Conservation (phyloP, 331 rosid species). For the Spiraea crenata region DNA sequence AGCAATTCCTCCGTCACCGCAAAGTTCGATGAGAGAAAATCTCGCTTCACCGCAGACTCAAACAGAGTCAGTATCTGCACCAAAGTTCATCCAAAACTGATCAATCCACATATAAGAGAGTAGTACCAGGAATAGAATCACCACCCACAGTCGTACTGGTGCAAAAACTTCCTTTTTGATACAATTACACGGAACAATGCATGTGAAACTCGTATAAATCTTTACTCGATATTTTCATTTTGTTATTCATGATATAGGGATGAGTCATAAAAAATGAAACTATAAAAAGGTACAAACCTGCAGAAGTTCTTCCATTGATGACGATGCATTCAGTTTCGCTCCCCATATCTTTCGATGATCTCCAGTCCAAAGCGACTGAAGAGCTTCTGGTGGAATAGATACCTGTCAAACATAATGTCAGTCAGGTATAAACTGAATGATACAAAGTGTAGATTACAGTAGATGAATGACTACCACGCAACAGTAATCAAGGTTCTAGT, state of each 20-base stretch:
- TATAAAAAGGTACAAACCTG: constrained; percentile 50
- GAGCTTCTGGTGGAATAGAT: constrained; percentile 74
- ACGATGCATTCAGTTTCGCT: constrained; percentile 58
- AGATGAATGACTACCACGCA: constrained; percentile 16
- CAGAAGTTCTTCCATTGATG: constrained; percentile 67
- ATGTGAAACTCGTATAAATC: not conserved
- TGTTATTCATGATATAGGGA: constrained; percentile 21
- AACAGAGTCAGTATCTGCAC: constrained; percentile 67
- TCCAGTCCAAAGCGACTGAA: constrained; percentile 68
- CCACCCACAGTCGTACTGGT: not conserved
- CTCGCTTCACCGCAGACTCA: constrained; percentile 66
- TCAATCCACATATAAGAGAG: not conserved
- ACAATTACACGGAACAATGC: not conserved
- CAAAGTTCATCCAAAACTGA: constrained; percentile 22
- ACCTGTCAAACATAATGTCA: constrained; percentile 48
- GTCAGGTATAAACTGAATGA: constrained; percentile 19
- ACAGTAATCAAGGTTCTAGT: not conserved
- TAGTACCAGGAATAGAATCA: not conserved
- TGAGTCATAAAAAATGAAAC: constrained; percentile 14
- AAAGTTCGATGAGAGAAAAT: constrained; percentile 68
- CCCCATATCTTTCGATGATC: constrained; percentile 74
- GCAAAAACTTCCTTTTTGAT: not conserved
- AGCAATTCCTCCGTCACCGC: constrained; percentile 65
- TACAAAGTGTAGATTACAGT: constrained; percentile 4
- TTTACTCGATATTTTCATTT: not conserved